These are phyloP conservation scores for Aspergillus luchuensis DNA, from an alignment of 2,329 filamentous ascomycete genomes.

Conservation along the genomic window DNA sequence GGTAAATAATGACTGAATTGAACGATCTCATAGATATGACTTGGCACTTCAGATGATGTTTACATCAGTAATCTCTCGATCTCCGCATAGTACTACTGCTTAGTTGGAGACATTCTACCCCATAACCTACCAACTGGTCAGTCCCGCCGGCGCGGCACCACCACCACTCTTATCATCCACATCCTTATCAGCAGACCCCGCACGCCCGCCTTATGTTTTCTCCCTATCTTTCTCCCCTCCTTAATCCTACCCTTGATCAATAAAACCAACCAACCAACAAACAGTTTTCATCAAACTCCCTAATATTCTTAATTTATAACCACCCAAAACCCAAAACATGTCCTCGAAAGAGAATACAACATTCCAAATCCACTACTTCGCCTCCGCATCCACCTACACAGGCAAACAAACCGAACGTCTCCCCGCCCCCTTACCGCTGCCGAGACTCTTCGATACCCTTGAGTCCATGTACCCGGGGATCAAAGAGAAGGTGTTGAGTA, in stretches of 20 bases:
- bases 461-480: conserved; percentile 48
- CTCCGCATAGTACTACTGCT: neutral
- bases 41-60: neutral
- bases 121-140: neutral
- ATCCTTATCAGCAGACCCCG: neutral
- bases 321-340: neutral
- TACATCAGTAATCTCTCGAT: no score
- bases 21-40: neutral
- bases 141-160: no score
- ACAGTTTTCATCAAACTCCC: neutral
- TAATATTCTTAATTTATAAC: no score
- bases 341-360: conserved; percentile 8
- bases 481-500: conserved; percentile 38
- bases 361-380: conserved; percentile 52
- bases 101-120: neutral
- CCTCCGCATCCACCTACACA: conserved; percentile 46
- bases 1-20: conserved; percentile 7
- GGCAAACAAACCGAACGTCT: conserved; percentile 43
- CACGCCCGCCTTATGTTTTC: neutral
- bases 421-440: conserved; percentile 44
- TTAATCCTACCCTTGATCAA: neutral
- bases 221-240: neutral
- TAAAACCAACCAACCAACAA: neutral
- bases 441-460: conserved; percentile 39
- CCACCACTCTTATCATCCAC: neutral